Percentiles rank a stretch among this genome's conserved stretches.
Conservation (phyloP, 495 filamentous ascomycete species). For the Hyaloscypha variabilis region DNA sequence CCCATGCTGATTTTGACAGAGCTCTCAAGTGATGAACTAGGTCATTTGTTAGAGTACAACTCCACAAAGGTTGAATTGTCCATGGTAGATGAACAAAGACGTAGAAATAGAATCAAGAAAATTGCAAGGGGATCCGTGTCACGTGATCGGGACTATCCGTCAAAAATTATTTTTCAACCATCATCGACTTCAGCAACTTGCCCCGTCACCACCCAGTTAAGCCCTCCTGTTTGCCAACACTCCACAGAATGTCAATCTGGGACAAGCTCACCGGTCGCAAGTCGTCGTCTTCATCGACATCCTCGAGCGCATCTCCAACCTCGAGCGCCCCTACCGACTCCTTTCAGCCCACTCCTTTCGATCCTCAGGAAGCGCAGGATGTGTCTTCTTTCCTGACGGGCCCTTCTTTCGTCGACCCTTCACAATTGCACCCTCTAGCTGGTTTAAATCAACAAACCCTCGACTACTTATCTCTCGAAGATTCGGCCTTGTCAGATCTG, state of each 20-base stretch:
- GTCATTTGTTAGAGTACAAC: neutral
- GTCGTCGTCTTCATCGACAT: constrained; percentile 39
- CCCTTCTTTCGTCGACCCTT: constrained; percentile 76
- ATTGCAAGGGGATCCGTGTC: neutral
- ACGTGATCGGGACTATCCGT: neutral
- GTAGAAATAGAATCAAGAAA: neutral
- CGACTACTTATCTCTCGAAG: constrained; percentile 93
- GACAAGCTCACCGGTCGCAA: constrained; percentile 85
- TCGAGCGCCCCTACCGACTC: constrained; percentile 33
- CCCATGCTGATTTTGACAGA: neutral
- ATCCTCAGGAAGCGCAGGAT: constrained; percentile 72
- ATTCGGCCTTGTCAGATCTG: constrained; percentile 84
- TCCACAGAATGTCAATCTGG: constrained; percentile 73
- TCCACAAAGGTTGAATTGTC: neutral
- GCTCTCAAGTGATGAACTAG: neutral
- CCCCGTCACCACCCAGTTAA: neutral
- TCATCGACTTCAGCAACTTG: constrained; percentile 2
- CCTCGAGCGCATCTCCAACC: constrained; percentile 31
- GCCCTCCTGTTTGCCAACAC: neutral
- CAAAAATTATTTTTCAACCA: neutral
- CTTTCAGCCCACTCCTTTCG: constrained; percentile 62
- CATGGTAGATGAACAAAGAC: neutral
- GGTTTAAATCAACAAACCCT: constrained; percentile 89
- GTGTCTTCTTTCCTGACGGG: constrained; percentile 78
- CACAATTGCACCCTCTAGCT: constrained; percentile 88